A percentile compares a stretch with the other conserved stretches of the same genome.
Evolutionary conservation across 116 monocot species (phyloP).

Genomic region (Phalaenopsis hybrid): DNA sequence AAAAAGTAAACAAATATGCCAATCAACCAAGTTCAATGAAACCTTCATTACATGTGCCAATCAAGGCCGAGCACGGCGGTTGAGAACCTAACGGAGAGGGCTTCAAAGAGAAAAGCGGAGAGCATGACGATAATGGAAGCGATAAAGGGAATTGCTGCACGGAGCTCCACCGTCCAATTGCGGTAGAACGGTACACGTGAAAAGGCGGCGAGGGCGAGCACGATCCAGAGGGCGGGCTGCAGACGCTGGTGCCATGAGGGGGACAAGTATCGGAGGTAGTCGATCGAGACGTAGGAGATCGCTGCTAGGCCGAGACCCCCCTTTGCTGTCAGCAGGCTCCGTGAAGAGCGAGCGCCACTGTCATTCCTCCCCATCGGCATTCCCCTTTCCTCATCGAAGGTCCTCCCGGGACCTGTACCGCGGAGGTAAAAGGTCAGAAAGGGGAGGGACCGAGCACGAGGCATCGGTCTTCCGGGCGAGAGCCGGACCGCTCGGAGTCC

Average conservation of each 20-base stretch:
- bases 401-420: neutral
- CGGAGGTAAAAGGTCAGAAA: neutral
- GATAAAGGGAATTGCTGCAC: conserved; percentile 64
- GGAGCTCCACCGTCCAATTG: conserved; percentile 67
- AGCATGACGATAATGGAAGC: conserved; percentile 76
- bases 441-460: neutral
- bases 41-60: conserved; percentile 55
- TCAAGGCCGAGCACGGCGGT: conserved; percentile 90
- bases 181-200: conserved; percentile 63
- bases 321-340: neutral
- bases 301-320: conserved; percentile 71
- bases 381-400: conserved; percentile 8
- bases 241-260: conserved; percentile 70
- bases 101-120: conserved; percentile 56
- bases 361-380: neutral
- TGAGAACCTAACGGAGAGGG: conserved; percentile 74
- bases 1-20: neutral
- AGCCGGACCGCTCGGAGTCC: no score
- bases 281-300: conserved; percentile 63
- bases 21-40: neutral
- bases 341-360: neutral
- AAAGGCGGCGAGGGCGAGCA: conserved; percentile 54
- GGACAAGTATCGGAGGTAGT: conserved; percentile 59
- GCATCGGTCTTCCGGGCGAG: neutral
- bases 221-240: conserved; percentile 79